phyloP scores from a whole-genome alignment of 352 stramenopile genomes.

The Phytophthora nicotianae region DNA sequence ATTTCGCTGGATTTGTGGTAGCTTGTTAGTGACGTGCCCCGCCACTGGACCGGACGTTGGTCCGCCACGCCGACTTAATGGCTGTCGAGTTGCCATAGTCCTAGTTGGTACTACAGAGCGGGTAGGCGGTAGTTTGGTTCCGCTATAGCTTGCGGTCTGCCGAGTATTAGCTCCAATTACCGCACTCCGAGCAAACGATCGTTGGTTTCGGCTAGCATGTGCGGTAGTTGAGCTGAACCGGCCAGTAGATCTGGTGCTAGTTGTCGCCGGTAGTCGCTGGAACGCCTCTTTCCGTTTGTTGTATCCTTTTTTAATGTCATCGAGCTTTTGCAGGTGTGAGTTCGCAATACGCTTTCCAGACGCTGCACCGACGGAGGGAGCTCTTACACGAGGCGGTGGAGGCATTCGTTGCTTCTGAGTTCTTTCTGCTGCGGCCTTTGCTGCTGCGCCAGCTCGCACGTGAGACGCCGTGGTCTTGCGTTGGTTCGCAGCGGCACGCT shows the following conservation, averaged over 20 bases:
- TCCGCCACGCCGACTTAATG: conserved; percentile 1
- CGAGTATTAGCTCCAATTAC: conserved; percentile 20
- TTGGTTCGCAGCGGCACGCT: conserved; percentile 60
- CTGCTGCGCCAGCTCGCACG: conserved; percentile 19
- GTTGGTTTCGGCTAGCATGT: conserved; percentile 17
- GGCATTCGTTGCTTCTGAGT: conserved; percentile 30
- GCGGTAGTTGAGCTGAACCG: conserved; percentile 24
- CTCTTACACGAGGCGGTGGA: conserved; percentile 48
- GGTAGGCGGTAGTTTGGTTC: conserved; percentile 13
- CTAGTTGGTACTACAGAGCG: conserved; percentile 2
- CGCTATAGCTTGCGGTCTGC: conserved; percentile 1
- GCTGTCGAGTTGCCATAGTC: conserved; percentile 3
- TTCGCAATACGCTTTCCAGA: conserved; percentile 65
- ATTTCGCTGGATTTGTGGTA: conserved; percentile 26
- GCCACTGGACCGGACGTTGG: conserved; percentile 4
- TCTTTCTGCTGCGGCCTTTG: conserved; percentile 11
- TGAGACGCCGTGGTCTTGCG: conserved; percentile 49
- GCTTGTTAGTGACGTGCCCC: conserved; percentile 21
- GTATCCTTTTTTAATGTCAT: conserved; percentile 70
- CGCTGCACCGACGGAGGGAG: conserved; percentile 48
- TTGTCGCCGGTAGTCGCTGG: conserved; percentile 38
- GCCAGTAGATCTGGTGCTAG: conserved; percentile 4
- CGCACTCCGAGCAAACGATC: conserved; percentile 29
- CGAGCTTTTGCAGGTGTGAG: conserved; percentile 63
- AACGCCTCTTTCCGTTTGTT: conserved; percentile 60